Percentiles rank a stretch among this genome's conserved stretches.
Conservation (phyloP, 768 basidiomycete species). For the Lactifluus volemus region DNA sequence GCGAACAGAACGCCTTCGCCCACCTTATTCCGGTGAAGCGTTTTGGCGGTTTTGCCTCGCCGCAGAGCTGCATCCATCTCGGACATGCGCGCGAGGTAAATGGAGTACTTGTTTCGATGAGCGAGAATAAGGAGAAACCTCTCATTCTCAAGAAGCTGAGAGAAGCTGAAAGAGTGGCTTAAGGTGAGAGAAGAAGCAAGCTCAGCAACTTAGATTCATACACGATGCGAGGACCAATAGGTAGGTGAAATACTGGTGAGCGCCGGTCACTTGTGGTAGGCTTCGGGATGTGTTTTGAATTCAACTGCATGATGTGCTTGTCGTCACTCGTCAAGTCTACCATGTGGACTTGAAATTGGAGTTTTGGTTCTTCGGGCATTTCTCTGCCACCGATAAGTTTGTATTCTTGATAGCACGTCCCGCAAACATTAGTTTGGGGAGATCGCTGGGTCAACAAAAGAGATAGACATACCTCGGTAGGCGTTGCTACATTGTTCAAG, state of each 20-base stretch:
- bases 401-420: not conserved
- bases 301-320: not conserved
- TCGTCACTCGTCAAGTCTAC: conserved; percentile 6
- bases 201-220: not conserved
- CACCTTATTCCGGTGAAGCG: conserved; percentile 37
- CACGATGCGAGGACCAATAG: not conserved
- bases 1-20: conserved; percentile 37
- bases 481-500: not conserved
- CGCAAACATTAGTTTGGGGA: not conserved
- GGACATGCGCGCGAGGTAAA: conserved; percentile 6
- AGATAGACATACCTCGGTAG: not conserved
- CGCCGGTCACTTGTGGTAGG: not conserved
- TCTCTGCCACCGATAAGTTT: not conserved
- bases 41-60: not conserved
- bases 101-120: not conserved
- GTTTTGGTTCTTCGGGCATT: not conserved
- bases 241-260: not conserved
- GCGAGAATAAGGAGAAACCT: conserved; percentile 6
- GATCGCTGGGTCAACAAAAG: not conserved
- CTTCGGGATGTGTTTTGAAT: not conserved
- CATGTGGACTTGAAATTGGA: not conserved
- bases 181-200: not conserved
- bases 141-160: conserved; percentile 8
- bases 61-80: not conserved
- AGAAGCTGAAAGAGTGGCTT: not conserved